Percentiles rank a stretch among this genome's conserved stretches.
These are phyloP conservation scores for Kondoa malvinella DNA, from an alignment of 768 basidiomycete genomes.

Conservation along the genomic window DNA sequence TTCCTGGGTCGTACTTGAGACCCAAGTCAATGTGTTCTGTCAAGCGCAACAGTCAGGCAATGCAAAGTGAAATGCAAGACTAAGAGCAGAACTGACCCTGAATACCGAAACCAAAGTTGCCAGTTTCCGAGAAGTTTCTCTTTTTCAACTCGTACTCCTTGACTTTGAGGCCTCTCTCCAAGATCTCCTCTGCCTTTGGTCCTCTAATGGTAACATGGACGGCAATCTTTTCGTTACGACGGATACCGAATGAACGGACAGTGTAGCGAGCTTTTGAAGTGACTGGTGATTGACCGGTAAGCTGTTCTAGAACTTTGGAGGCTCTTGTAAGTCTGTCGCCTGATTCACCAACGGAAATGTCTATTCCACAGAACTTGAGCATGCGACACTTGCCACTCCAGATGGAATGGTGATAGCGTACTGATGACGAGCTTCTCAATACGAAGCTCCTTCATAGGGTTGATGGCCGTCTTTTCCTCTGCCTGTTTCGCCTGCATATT, in stretches of 20 bases:
- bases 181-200: conserved; percentile 97
- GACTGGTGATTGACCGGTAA: conserved; percentile 97
- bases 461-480: conserved; percentile 12
- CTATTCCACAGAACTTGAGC: conserved; percentile 34
- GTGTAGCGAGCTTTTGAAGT: conserved; percentile 99
- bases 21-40: conserved; percentile 92
- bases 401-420: conserved; percentile 39
- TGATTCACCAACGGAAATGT: conserved; percentile 99
- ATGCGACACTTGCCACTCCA: not conserved
- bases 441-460: conserved; percentile 60
- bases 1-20: conserved; percentile 91
- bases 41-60: conserved; percentile 2
- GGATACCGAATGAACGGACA: conserved; percentile 95
- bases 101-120: conserved; percentile 98
- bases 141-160: conserved; percentile 99
- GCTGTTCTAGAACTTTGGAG: conserved; percentile 96
- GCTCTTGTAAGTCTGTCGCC: conserved; percentile 97
- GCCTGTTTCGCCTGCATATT: conserved; percentile 9
- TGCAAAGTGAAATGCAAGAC: no score
- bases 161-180: conserved; percentile 96
- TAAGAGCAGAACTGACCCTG: conserved; percentile 35
- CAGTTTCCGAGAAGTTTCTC: conserved; percentile 94
- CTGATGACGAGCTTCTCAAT: conserved; percentile 99
- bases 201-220: conserved; percentile 78
- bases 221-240: conserved; percentile 99